These are phyloP conservation scores for Claviceps fusiformis DNA, from an alignment of 2,329 filamentous ascomycete species.

Conservation along the genomic window DNA sequence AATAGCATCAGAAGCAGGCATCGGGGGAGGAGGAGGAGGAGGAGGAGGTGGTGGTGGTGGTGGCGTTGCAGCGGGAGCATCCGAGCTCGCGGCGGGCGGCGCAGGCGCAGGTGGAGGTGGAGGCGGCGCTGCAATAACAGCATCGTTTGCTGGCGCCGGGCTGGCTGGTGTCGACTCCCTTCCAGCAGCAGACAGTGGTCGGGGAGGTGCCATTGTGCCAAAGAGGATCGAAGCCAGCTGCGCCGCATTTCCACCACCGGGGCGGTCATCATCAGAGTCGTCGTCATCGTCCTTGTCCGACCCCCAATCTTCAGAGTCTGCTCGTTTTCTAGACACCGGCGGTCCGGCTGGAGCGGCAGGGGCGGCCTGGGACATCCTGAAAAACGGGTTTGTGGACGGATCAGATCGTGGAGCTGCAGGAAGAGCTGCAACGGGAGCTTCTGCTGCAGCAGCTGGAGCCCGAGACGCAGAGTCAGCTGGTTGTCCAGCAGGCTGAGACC, in stretches of 20 bases:
- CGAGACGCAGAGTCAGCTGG: slow-evolving; percentile 23
- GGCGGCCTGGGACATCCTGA: slow-evolving; percentile 56
- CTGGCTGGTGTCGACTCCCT: slow-evolving; percentile 41
- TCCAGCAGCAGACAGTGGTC: slow-evolving; percentile 72
- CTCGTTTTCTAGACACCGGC: slow-evolving; percentile 38
- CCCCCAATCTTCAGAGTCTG: slow-evolving; percentile 64
- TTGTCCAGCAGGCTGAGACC: slow-evolving; percentile 51
- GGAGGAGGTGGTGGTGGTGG: slow-evolving; percentile 15
- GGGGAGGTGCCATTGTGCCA: slow-evolving; percentile 88
- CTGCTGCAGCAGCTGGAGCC: neutral
- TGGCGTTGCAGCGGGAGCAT: slow-evolving; percentile 13
- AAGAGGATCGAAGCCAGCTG: slow-evolving; percentile 91
- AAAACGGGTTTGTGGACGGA: slow-evolving; percentile 89
- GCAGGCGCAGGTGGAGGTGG: slow-evolving; percentile 19
- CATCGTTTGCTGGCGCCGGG: slow-evolving; percentile 25
- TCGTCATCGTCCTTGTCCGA: slow-evolving; percentile 53
- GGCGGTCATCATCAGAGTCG: slow-evolving; percentile 64
- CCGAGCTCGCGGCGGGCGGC: slow-evolving; percentile 12
- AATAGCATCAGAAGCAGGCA: slow-evolving; percentile 14
- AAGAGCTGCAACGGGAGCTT: slow-evolving; percentile 15
- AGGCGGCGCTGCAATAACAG: slow-evolving; percentile 25
- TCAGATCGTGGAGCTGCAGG: slow-evolving; percentile 30
- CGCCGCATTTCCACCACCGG: slow-evolving; percentile 72
- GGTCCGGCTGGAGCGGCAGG: slow-evolving; percentile 31
- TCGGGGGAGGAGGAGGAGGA: slow-evolving; percentile 7